These are phyloP conservation scores for Coemansia sp. DNA, from an alignment of 192 early-diverging fungal species.

Conservation along the genomic window DNA sequence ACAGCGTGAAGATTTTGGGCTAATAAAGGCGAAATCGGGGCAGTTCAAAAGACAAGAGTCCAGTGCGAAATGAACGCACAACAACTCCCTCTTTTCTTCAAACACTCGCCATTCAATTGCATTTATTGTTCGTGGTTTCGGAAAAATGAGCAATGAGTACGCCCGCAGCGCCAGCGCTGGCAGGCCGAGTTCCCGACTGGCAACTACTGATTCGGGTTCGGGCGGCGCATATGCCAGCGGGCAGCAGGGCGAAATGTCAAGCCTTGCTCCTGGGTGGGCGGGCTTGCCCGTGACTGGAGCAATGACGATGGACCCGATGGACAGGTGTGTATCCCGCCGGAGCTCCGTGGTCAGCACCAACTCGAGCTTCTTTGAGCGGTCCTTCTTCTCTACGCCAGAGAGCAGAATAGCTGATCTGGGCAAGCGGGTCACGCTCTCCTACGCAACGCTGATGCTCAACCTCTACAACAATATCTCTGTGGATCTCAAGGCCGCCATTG, in stretches of 20 bases:
- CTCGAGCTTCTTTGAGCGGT: constrained; percentile 56
- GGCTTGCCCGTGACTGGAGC: background rate
- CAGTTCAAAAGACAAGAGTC: background rate
- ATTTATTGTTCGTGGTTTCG: background rate
- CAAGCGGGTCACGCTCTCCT: constrained; percentile 40
- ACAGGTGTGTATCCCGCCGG: constrained; percentile 40
- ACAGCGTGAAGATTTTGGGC: background rate
- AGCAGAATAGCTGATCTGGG: constrained; percentile 43
- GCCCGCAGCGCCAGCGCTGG: background rate
- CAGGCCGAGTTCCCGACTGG: background rate
- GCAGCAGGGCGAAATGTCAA: background rate
- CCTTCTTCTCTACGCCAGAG: constrained; percentile 54
- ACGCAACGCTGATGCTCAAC: constrained; percentile 55
- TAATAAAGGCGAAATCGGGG: background rate
- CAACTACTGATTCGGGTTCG: background rate
- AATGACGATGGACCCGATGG: constrained; percentile 6
- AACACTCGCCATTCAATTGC: background rate
- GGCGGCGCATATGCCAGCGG: background rate
- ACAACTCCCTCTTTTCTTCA: no score
- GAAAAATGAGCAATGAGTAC: background rate
- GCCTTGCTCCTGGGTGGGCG: constrained; percentile 1
- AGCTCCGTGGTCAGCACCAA: constrained; percentile 56
- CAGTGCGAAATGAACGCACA: no score
- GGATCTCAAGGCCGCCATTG: constrained; percentile 37
- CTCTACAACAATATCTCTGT: constrained; percentile 55